Percentiles rank a stretch among this genome's conserved stretches.
These are phyloP conservation scores for Gracilaria caudata DNA, from an alignment of 23 red algal species.

Conservation along the genomic window DNA sequence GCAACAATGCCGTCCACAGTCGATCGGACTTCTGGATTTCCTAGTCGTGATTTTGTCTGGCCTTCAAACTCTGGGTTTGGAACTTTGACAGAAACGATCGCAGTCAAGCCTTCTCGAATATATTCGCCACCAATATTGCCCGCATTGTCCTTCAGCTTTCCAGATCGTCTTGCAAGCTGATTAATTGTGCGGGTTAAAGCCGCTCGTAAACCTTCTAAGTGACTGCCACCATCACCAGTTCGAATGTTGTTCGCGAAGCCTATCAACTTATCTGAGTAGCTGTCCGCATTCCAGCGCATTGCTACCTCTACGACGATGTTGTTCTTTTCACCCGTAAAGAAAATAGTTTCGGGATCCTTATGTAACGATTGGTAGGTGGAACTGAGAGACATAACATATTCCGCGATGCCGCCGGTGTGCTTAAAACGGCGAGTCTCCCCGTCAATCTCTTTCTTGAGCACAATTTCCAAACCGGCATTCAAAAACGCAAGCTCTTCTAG, in stretches of 20 bases:
- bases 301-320: conserved; percentile 78
- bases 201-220: conserved; percentile 89
- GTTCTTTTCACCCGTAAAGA: conserved; percentile 66
- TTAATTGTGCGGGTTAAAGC: conserved; percentile 90
- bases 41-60: conserved; percentile 94
- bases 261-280: conserved; percentile 87
- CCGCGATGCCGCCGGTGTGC: conserved; percentile 86
- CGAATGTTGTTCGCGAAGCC: conserved; percentile 98
- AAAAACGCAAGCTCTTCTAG: conserved; percentile 93
- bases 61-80: conserved; percentile 99
- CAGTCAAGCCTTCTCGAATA: conserved; percentile 94
- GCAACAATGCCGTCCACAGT: conserved; percentile 72
- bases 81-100: conserved; percentile 95
- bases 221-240: conserved; percentile 91
- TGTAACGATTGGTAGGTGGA: conserved; percentile 66
- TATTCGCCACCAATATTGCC: conserved; percentile 88
- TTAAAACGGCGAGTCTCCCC: conserved; percentile 7
- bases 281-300: conserved; percentile 89
- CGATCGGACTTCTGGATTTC: conserved; percentile 89
- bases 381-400: conserved; percentile 82
- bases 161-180: conserved; percentile 67
- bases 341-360: conserved; percentile 58
- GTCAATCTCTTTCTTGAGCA: conserved; percentile 65
- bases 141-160: conserved; percentile 67
- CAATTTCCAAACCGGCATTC: conserved; percentile 91